Conservation (phyloP, 805 yeast genomes). For the Suhomyces pyralidae region DNA sequence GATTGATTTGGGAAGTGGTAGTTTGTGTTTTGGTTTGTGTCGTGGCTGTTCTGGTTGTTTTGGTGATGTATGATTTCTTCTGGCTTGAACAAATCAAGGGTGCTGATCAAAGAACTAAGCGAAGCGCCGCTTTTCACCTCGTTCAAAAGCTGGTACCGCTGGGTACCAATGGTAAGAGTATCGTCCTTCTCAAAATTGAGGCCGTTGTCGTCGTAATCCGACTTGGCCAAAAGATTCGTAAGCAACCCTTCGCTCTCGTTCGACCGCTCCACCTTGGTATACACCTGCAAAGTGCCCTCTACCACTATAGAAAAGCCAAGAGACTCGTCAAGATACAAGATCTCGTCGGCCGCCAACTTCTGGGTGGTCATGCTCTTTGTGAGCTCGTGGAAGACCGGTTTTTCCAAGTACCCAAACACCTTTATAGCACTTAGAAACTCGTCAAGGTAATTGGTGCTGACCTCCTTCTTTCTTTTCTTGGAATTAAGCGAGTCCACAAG, state of each 20-base stretch:
- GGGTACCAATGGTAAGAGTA: conserved; percentile 49
- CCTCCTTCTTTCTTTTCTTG: conserved; percentile 17
- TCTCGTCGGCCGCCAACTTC: conserved; percentile 72
- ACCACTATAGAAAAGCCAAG: conserved; percentile 90
- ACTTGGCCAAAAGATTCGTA: neutral
- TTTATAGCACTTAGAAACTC: conserved; percentile 89
- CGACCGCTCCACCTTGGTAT: conserved; percentile 43
- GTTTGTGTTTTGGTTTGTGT: too few relatives aligned
- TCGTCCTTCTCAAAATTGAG: conserved; percentile 36
- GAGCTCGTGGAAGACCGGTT: conserved; percentile 86
- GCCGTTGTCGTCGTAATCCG: conserved; percentile 9
- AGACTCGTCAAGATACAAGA: conserved; percentile 66
- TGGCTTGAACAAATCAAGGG: conserved; percentile 63
- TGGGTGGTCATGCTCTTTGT: conserved; percentile 91
- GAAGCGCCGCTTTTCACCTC: conserved; percentile 83
- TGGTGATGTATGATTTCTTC: too few relatives aligned
- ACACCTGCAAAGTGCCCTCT: conserved; percentile 84
- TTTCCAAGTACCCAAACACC: conserved; percentile 89
- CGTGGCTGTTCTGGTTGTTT: too few relatives aligned
- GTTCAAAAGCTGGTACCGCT: conserved; percentile 69
- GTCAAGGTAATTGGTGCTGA: conserved; percentile 70
- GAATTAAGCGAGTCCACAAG: conserved; percentile 38
- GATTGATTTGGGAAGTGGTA: too few relatives aligned
- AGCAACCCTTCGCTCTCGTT: neutral
- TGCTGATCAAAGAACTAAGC: conserved; percentile 75